phyloP scores from a whole-genome alignment of 495 filamentous ascomycete genomes.

The Sordaria brevicollis region DNA sequence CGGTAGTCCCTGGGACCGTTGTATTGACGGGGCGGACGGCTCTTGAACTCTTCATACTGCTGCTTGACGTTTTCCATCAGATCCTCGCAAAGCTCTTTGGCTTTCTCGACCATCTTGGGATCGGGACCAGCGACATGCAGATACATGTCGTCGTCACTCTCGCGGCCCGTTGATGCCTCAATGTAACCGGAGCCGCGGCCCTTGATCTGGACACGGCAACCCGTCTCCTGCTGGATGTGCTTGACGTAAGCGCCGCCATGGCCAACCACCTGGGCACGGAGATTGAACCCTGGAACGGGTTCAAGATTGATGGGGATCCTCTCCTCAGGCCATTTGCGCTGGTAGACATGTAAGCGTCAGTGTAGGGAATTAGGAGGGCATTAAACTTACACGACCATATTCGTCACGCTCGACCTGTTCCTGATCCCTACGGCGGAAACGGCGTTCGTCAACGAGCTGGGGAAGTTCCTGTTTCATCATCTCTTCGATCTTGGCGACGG shows the following conservation, averaged over 20 bases:
- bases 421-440: slow-evolving; percentile 81
- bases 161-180: slow-evolving; percentile 67
- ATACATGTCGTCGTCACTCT: slow-evolving; percentile 94
- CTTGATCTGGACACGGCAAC: slow-evolving; percentile 95
- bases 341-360: background rate
- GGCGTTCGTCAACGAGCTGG: slow-evolving; percentile 87
- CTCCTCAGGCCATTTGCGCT: slow-evolving; percentile 99
- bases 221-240: slow-evolving; percentile 89
- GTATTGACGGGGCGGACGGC: slow-evolving; percentile 63
- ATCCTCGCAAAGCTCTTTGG: slow-evolving; percentile 80
- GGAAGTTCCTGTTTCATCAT: slow-evolving; percentile 95
- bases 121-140: slow-evolving; percentile 90
- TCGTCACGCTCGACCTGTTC: slow-evolving; percentile 94
- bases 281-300: slow-evolving; percentile 88
- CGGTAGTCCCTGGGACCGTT: slow-evolving; percentile 28
- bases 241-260: slow-evolving; percentile 91
- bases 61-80: slow-evolving; percentile 72
- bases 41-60: slow-evolving; percentile 84
- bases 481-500: slow-evolving; percentile 76
- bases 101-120: slow-evolving; percentile 71
- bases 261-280: slow-evolving; percentile 90
- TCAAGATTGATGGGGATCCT: slow-evolving; percentile 85
- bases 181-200: slow-evolving; percentile 93
- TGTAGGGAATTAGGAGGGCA: background rate
- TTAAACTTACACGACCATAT: slow-evolving; percentile 67